Percentiles rank a stretch among this genome's conserved stretches.
These are phyloP conservation scores for Lachancea quebecensis DNA, from an alignment of 805 yeast genomes.

Conservation along the genomic window DNA sequence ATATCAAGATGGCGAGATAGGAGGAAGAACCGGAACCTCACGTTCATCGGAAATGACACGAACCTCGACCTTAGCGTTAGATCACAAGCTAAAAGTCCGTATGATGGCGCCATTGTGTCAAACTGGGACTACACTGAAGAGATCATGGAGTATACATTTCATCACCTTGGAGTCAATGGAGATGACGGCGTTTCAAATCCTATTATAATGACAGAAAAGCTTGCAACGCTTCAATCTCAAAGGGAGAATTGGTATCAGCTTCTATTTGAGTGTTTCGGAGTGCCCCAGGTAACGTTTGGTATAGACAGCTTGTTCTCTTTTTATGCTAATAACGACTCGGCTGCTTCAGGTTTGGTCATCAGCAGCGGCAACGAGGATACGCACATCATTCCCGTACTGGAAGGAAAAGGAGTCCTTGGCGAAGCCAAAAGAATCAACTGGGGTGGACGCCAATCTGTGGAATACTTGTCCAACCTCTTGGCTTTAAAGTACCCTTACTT, in stretches of 20 bases:
- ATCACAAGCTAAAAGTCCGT: slow-evolving; percentile 69
- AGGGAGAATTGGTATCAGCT: slow-evolving; percentile 72
- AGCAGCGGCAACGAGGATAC: slow-evolving; percentile 81
- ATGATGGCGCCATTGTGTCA: slow-evolving; percentile 77
- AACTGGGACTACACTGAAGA: slow-evolving; percentile 91
- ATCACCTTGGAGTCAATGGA: slow-evolving; percentile 62
- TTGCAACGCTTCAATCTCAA: slow-evolving; percentile 65
- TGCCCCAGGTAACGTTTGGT: slow-evolving; percentile 72
- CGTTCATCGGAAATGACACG: slow-evolving; percentile 79
- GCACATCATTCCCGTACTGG: slow-evolving; percentile 70
- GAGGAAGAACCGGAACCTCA: slow-evolving; percentile 49
- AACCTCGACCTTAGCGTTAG: slow-evolving; percentile 62
- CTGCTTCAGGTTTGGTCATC: slow-evolving; percentile 61
- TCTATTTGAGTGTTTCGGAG: slow-evolving; percentile 75
- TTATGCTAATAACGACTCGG: slow-evolving; percentile 41
- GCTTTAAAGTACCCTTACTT: slow-evolving; percentile 86
- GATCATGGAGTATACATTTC: slow-evolving; percentile 75
- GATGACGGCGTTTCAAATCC: slow-evolving; percentile 64
- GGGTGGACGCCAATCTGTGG: slow-evolving; percentile 78
- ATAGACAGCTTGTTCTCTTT: slow-evolving; percentile 77
- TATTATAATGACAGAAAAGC: slow-evolving; percentile 67
- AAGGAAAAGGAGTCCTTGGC: slow-evolving; percentile 57
- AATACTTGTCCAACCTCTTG: slow-evolving; percentile 55
- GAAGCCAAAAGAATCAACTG: slow-evolving; percentile 79
- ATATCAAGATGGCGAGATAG: slow-evolving; percentile 77